phyloP scores from a whole-genome alignment of 2,329 filamentous ascomycete species.

The Chlorencoelia australis region DNA sequence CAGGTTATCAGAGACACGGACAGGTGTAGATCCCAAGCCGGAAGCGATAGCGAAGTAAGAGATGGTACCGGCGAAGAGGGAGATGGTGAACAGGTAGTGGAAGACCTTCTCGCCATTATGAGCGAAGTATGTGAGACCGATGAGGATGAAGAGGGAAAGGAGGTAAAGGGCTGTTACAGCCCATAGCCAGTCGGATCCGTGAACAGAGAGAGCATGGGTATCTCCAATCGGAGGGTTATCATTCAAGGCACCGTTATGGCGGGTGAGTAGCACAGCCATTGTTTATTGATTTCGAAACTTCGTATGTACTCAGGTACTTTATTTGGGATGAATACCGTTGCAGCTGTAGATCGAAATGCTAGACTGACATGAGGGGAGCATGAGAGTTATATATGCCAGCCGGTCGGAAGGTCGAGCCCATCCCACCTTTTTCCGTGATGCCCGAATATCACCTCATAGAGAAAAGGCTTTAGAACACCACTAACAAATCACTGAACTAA shows the following conservation, averaged over 20 bases:
- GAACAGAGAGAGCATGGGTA: slow-evolving; percentile 33
- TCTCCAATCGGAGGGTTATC: slow-evolving; percentile 16
- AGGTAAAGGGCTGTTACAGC: slow-evolving; percentile 50
- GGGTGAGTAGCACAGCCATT: too few species aligned
- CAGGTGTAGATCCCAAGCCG: slow-evolving; percentile 51
- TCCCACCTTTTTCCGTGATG: too few species aligned
- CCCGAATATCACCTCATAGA: too few species aligned
- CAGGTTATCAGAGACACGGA: slow-evolving; percentile 43
- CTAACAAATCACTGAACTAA: too few species aligned
- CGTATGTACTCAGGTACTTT: too few species aligned
- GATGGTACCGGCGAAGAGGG: slow-evolving; percentile 48
- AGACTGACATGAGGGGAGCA: too few species aligned
- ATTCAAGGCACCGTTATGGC: slow-evolving; percentile 18
- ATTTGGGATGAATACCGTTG: too few species aligned
- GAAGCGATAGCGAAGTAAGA: slow-evolving; percentile 58
- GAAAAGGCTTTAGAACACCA: too few species aligned
- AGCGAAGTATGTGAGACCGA: slow-evolving; percentile 40
- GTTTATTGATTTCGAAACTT: too few species aligned
- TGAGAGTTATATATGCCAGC: too few species aligned
- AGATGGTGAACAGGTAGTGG: slow-evolving; percentile 51
- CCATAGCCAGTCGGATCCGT: slow-evolving; percentile 54
- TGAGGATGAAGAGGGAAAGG: slow-evolving; percentile 39
- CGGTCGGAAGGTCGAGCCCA: too few species aligned
- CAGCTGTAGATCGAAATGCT: too few species aligned
- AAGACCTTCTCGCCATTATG: slow-evolving; percentile 42